Evolutionary conservation across 805 yeast species (phyloP).

Genomic region (Scheffersomyces coipomensis): DNA sequence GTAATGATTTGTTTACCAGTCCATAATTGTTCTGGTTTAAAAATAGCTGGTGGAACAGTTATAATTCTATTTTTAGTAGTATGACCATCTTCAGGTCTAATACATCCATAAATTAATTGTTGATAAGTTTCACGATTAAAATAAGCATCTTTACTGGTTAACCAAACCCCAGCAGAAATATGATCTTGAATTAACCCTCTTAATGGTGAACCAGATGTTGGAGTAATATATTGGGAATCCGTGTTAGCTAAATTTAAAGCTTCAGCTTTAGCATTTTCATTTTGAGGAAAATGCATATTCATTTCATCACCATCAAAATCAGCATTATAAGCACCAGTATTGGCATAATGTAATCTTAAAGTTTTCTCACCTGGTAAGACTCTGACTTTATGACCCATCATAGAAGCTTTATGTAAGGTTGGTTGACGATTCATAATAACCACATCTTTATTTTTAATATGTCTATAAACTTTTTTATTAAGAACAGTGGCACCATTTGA

Average conservation of each 20-base stretch:
- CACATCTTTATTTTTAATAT: slow-evolving; percentile 90
- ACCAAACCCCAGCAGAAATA: slow-evolving; percentile 98
- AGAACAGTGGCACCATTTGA: slow-evolving; percentile 58
- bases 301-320: slow-evolving; percentile 99
- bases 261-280: slow-evolving; percentile 95
- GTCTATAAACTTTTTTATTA: slow-evolving; percentile 92
- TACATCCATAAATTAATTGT: slow-evolving; percentile 88
- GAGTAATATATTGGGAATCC: slow-evolving; percentile 95
- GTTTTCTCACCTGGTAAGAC: slow-evolving; percentile 98
- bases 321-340: slow-evolving; percentile 98
- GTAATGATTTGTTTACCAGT: slow-evolving; percentile 97
- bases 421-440: slow-evolving; percentile 99
- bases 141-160: slow-evolving; percentile 88
- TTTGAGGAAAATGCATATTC: slow-evolving; percentile 99
- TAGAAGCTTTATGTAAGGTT: slow-evolving; percentile 96
- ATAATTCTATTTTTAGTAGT: slow-evolving; percentile 63
- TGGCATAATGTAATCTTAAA: slow-evolving; percentile 93
- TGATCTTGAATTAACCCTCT: slow-evolving; percentile 99
- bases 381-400: slow-evolving; percentile 99
- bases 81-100: slow-evolving; percentile 97
- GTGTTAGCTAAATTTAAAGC: slow-evolving; percentile 94
- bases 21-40: slow-evolving; percentile 90
- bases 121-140: slow-evolving; percentile 91
- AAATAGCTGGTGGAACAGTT: slow-evolving; percentile 86
- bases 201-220: slow-evolving; percentile 97